Evolutionary conservation across 2,329 filamentous ascomycete genomes (phyloP).

Genomic region (Epichloe gansuensis): DNA sequence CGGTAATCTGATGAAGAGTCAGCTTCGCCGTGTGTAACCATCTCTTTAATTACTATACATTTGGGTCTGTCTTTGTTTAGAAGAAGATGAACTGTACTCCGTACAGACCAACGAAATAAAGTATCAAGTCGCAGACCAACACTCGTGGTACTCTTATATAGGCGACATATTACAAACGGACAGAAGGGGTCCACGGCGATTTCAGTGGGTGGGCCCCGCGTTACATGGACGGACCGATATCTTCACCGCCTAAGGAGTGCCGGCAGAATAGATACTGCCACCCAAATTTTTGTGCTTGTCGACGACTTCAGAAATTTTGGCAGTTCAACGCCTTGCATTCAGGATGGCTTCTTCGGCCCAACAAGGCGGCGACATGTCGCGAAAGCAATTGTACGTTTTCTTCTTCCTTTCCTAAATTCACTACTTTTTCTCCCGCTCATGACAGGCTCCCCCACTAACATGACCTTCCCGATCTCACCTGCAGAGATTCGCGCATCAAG

Average conservation of each 20-base stretch:
- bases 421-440: not conserved
- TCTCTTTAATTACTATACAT: not conserved
- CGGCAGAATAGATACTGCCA: constrained; percentile 22
- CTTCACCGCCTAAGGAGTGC: constrained; percentile 21
- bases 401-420: not conserved
- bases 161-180: too few species aligned
- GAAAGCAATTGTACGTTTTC: constrained; percentile 39
- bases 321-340: constrained; percentile 9
- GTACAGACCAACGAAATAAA: not conserved
- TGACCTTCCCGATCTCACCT: not conserved
- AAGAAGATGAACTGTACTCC: not conserved
- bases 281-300: constrained; percentile 23
- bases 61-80: not conserved
- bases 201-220: not conserved
- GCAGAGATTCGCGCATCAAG: constrained; percentile 76
- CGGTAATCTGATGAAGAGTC: not conserved
- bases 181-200: not conserved
- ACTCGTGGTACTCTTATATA: too few species aligned
- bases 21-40: not conserved
- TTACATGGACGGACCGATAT: not conserved
- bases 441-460: too few species aligned
- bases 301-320: not conserved
- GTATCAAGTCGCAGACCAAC: not conserved
- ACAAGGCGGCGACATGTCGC: constrained; percentile 36
- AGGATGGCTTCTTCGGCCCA: constrained; percentile 4